Conservation (phyloP, 495 filamentous ascomycete genomes). For the Tuber melanosporum region DNA sequence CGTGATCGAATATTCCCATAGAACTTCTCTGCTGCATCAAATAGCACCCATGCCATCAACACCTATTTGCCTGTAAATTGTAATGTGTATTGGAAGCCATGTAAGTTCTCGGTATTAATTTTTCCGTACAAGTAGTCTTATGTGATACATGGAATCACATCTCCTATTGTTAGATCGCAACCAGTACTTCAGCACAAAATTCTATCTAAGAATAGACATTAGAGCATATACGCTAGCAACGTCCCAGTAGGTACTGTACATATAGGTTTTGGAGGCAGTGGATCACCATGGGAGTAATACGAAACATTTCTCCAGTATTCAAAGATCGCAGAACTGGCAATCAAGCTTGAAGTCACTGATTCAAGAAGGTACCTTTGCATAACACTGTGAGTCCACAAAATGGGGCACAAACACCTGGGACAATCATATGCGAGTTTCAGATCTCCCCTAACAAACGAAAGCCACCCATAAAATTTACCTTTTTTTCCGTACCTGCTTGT, state of each 20-base stretch:
- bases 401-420: not conserved
- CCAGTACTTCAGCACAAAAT: not conserved
- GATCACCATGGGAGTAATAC: not conserved
- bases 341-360: not conserved
- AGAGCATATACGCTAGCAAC: not conserved
- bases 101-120: not conserved
- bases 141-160: not conserved
- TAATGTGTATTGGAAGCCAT: not conserved
- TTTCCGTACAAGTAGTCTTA: not conserved
- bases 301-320: not conserved
- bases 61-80: not conserved
- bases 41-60: rapidly evolving
- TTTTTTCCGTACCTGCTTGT: not conserved
- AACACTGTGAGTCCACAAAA: not conserved
- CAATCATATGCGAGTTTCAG: not conserved
- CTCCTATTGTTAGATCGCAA: not conserved
- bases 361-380: not conserved
- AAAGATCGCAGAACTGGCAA: not conserved
- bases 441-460: not conserved
- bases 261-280: not conserved
- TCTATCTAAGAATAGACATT: not conserved
- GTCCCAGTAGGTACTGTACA: not conserved
- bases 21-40: not conserved
- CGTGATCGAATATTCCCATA: no score
- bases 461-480: not conserved